Evolutionary conservation across 441 rosid species (phyloP), one percentile per base, ranked within the genome.

Genomic region (Erodium chrysanthum): DNA sequence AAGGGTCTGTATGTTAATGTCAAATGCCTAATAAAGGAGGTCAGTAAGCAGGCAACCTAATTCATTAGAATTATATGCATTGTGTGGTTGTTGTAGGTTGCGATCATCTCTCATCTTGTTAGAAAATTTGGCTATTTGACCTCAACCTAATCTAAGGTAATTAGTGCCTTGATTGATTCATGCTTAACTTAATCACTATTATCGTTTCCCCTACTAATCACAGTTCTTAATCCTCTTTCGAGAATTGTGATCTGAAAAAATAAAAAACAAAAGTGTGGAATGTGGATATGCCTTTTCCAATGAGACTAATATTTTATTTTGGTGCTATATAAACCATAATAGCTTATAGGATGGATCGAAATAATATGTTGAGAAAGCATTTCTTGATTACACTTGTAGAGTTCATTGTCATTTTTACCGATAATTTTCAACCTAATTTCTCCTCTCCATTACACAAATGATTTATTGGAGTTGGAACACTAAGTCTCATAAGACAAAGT

Each of bases 21-120:
- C 64, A 59, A 59, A 25, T 46, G 27, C 21, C 18, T 12, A 15
- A 12, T 33, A 20, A 20, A 18, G 17, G 15, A 70, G 60, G 80
- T 73, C 61, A 25, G 73, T 65, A 31, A 74, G 72, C 70, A 42
- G 80, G 66, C 72, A 64, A 70, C 80, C 77, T 70, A 73, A 68
- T 70, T 67, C 27, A 18, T 48, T 0, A n/a, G 42, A n/a, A 73
- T 9, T 29, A 11, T 1, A 18, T 3, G 42, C 5, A 31, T 33
- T 62, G 18, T 63, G 66, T n/a, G n/a, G n/a, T n/a, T n/a, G 42
- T 63, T 63, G n/a, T 33, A 63, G 23, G 46, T 20, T 1, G 35
- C 3, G 25, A 60, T 25, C 37, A 14, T 14, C 64, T 59, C 17
- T 70, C 23, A 64, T 64, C 12, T 42, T 76, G 17, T 46, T 7